These are phyloP conservation scores for Ophiocordyceps camponoti-floridani DNA, from an alignment of 2,329 filamentous ascomycete species.

Conservation along the genomic window DNA sequence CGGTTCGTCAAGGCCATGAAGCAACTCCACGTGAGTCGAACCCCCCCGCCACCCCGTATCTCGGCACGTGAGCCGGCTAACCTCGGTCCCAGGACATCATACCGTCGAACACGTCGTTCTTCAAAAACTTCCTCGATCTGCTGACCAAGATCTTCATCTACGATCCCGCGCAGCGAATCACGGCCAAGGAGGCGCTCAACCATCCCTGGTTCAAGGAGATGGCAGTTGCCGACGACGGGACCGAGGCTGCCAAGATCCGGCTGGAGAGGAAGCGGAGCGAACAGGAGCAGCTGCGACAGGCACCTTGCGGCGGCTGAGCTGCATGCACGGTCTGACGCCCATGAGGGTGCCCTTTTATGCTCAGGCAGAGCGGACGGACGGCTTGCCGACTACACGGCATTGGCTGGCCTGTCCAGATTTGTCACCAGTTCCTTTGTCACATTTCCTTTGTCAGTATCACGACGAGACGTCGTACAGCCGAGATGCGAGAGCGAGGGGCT, in stretches of 20 bases:
- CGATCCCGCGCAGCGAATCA: slow-evolving; percentile 46
- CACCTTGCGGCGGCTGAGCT: slow-evolving; percentile 10
- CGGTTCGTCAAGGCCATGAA: slow-evolving; percentile 61
- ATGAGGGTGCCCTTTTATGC: too few relatives aligned
- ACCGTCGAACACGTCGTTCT: slow-evolving; percentile 38
- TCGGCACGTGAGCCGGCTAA: too few relatives aligned
- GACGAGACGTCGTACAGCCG: too few relatives aligned
- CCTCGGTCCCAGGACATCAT: slow-evolving; percentile 39
- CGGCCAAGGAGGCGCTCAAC: slow-evolving; percentile 45
- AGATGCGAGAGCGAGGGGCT: too few relatives aligned
- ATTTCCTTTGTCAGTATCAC: too few relatives aligned
- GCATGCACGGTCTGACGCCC: slow-evolving; percentile 1
- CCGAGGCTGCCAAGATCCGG: slow-evolving; percentile 47
- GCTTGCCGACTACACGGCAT: too few relatives aligned
- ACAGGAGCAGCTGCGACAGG: slow-evolving; percentile 58
- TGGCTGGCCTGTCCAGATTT: too few relatives aligned
- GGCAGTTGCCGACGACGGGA: slow-evolving; percentile 46
- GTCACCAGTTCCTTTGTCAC: too few relatives aligned
- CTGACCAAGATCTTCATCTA: slow-evolving; percentile 51
- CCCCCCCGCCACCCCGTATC: too few relatives aligned
- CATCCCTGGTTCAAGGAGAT: slow-evolving; percentile 52
- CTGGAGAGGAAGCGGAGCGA: slow-evolving; percentile 29
- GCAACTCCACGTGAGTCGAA: slow-evolving; percentile 40
- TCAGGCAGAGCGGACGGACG: too few relatives aligned
- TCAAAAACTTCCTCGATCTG: slow-evolving; percentile 45